Evolutionary conservation across 2,329 filamentous ascomycete species (phyloP).

Genomic region (Colletotrichum horii): DNA sequence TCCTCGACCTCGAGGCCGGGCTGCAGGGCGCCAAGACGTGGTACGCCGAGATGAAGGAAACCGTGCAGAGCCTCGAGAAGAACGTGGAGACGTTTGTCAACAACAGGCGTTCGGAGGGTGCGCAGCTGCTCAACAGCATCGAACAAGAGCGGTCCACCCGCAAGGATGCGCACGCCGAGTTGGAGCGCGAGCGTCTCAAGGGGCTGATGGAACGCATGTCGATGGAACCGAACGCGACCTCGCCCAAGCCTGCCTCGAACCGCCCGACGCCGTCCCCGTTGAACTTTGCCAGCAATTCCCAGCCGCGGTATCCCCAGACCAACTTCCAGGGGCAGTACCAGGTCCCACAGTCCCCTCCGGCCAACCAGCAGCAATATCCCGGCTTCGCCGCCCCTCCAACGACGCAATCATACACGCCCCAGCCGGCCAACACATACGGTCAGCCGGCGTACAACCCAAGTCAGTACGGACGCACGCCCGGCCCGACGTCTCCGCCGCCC

Average conservation of each 20-base stretch:
- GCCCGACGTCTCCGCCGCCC: conserved; percentile 67
- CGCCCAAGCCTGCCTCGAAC: conserved; percentile 39
- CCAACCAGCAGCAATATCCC: conserved; percentile 50
- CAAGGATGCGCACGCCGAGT: conserved; percentile 70
- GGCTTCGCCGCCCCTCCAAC: conserved; percentile 47
- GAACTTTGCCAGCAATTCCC: conserved; percentile 34
- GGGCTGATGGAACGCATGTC: conserved; percentile 96
- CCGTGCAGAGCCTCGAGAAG: conserved; percentile 87
- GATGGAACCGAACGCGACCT: conserved; percentile 66
- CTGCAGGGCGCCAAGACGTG: conserved; percentile 88
- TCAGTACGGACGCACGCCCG: conserved; percentile 62
- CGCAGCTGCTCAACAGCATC: conserved; percentile 86
- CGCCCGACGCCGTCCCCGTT: conserved; percentile 38
- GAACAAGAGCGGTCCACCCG: conserved; percentile 75
- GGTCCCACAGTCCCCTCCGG: conserved; percentile 60
- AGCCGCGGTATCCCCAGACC: conserved; percentile 57
- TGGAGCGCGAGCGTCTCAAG: conserved; percentile 84
- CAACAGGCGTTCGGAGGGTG: conserved; percentile 89
- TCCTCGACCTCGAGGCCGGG: conserved; percentile 86
- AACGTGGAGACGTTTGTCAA: conserved; percentile 98
- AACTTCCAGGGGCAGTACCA: conserved; percentile 65
- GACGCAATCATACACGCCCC: conserved; percentile 36
- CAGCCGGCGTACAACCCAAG: conserved; percentile 64
- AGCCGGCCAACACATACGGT: conserved; percentile 49
- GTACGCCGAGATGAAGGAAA: conserved; percentile 96